Evolutionary conservation across 2,329 filamentous ascomycete species (phyloP).

Genomic region (Dryadomyces quercivorus): DNA sequence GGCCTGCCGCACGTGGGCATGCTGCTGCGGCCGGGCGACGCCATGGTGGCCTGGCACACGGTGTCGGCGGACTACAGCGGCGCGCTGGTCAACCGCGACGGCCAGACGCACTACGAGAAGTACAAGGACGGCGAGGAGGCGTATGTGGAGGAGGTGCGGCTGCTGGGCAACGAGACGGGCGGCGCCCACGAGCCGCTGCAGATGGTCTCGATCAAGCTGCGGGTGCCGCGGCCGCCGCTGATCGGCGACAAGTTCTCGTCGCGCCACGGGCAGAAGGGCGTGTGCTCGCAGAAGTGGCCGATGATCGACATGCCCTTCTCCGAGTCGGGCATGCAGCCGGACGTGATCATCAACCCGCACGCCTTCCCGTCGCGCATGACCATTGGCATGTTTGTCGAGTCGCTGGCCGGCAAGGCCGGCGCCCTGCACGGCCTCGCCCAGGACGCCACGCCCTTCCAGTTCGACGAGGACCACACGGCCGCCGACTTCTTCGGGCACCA

Average conservation of each 20-base stretch:
- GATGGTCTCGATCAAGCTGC: slow-evolving; percentile 83
- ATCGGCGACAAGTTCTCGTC: slow-evolving; percentile 99
- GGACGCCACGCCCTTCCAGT: slow-evolving; percentile 90
- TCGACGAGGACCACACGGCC: slow-evolving; percentile 83
- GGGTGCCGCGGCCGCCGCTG: slow-evolving; percentile 76
- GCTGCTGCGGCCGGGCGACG: slow-evolving; percentile 66
- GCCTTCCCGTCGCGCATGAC: slow-evolving; percentile 99
- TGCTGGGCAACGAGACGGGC: slow-evolving; percentile 66
- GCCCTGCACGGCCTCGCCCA: slow-evolving; percentile 92
- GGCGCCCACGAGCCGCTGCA: slow-evolving; percentile 70
- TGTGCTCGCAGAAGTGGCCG: slow-evolving; percentile 92
- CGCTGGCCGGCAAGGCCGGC: slow-evolving; percentile 86
- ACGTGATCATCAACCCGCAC: slow-evolving; percentile 98
- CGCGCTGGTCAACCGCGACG: slow-evolving; percentile 74
- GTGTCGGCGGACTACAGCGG: slow-evolving; percentile 71
- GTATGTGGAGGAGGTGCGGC: slow-evolving; percentile 83
- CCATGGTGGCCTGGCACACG: slow-evolving; percentile 80
- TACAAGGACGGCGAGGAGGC: slow-evolving; percentile 88
- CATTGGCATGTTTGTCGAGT: slow-evolving; percentile 98
- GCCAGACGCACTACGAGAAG: slow-evolving; percentile 74
- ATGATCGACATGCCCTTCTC: slow-evolving; percentile 90
- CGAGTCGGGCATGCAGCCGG: slow-evolving; percentile 90
- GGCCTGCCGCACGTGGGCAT: slow-evolving; percentile 74
- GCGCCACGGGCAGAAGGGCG: slow-evolving; percentile 95
- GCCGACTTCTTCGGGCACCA: slow-evolving; percentile 94